phyloP scores from a whole-genome alignment of 108 stramenopile species.

The Ochromonas danica region DNA sequence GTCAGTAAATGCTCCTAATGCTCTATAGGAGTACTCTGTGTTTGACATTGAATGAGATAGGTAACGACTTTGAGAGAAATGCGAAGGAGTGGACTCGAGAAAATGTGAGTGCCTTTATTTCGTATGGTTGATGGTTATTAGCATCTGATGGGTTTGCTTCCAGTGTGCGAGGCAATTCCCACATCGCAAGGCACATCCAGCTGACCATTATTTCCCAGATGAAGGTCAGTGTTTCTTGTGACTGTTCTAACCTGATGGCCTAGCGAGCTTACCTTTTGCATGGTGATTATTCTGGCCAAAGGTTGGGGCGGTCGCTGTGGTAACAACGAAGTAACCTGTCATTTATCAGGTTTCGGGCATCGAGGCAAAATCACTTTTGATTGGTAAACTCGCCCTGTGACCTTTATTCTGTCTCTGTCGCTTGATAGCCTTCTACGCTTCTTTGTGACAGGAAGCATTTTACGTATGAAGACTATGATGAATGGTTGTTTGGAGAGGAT shows the following conservation, averaged over 20 bases:
- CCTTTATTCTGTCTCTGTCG: no score
- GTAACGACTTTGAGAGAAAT: neutral
- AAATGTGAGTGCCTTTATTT: neutral
- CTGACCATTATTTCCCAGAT: slow-evolving; percentile 4
- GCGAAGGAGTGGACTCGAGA: neutral
- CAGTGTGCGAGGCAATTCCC: neutral
- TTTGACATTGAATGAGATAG: no score
- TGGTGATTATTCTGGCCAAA: neutral
- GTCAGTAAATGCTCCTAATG: neutral
- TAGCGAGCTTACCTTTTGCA: neutral
- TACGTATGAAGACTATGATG: slow-evolving; percentile 21
- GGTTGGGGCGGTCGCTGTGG: slow-evolving; percentile 20
- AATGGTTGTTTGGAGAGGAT: slow-evolving; percentile 25
- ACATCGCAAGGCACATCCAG: neutral
- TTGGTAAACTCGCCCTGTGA: no score
- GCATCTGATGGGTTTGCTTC: neutral
- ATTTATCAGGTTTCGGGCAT: neutral
- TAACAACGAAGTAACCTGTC: slow-evolving; percentile 26
- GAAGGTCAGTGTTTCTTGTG: neutral
- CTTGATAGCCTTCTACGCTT: no score
- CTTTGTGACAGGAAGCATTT: slow-evolving; percentile 26
- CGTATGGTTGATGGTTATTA: neutral
- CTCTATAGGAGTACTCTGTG: no score
- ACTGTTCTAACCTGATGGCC: neutral
- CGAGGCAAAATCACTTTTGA: slow-evolving; percentile 19